These are phyloP conservation scores for Stygiomarasmius scandens DNA, from an alignment of 1,284 basidiomycete genomes.

Conservation along the genomic window DNA sequence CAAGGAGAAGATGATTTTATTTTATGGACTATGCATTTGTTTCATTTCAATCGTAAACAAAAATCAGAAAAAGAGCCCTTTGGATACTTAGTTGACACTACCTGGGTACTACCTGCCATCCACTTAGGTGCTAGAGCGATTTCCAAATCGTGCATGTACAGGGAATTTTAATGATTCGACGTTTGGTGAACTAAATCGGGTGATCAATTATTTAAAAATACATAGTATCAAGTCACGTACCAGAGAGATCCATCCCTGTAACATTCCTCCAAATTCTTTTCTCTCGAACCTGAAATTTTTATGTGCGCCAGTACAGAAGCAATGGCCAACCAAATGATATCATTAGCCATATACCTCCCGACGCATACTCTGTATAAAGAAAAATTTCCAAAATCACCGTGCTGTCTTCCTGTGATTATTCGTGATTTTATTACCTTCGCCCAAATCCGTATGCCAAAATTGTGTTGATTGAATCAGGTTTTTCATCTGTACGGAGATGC, in stretches of 20 bases:
- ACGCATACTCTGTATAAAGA: conserved; percentile 1
- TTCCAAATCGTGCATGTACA: too few species aligned
- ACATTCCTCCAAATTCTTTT: neutral
- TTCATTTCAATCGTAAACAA: too few species aligned
- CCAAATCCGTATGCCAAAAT: conserved; percentile 9
- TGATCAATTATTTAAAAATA: too few species aligned
- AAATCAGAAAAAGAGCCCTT: too few species aligned
- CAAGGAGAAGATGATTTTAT: too few species aligned
- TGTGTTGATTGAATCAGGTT: neutral
- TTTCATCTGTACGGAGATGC: neutral
- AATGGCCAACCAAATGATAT: conserved; percentile 15
- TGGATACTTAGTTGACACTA: too few species aligned
- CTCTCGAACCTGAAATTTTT: neutral
- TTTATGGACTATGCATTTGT: too few species aligned
- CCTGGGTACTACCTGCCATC: too few species aligned
- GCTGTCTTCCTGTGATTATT: neutral
- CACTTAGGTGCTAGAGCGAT: too few species aligned
- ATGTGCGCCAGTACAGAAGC: conserved; percentile 9
- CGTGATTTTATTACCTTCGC: neutral
- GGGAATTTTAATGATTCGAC: too few species aligned
- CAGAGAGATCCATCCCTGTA: neutral
- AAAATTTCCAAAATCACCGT: neutral
- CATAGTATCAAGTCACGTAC: too few species aligned
- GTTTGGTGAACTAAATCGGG: too few species aligned
- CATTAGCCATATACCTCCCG: conserved; percentile 7